Evolutionary conservation across 2,329 filamentous ascomycete genomes (phyloP).

Genomic region (Ustilaginoidea virens): DNA sequence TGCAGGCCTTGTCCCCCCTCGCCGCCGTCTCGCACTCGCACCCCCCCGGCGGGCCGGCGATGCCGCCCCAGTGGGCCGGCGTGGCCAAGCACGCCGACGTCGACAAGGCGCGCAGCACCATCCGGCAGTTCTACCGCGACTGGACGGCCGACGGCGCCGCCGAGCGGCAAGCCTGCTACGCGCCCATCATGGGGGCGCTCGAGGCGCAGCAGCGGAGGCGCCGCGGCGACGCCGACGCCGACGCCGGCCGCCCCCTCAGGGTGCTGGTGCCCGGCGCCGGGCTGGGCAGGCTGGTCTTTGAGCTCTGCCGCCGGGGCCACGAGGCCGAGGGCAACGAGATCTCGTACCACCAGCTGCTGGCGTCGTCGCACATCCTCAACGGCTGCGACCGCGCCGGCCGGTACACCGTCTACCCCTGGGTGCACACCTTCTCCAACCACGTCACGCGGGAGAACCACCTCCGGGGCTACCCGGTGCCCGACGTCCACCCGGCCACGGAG

Average conservation of each 20-base stretch:
- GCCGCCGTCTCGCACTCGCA: slow-evolving; percentile 15
- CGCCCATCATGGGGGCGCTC: slow-evolving; percentile 54
- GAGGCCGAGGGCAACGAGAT: slow-evolving; percentile 83
- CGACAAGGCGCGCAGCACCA: slow-evolving; percentile 82
- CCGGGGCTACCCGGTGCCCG: slow-evolving; percentile 57
- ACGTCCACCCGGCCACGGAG: slow-evolving; percentile 53
- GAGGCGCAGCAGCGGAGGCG: slow-evolving; percentile 26
- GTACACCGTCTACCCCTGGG: slow-evolving; percentile 72
- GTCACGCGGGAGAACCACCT: slow-evolving; percentile 59
- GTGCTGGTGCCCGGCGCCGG: slow-evolving; percentile 85
- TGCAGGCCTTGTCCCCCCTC: slow-evolving; percentile 49
- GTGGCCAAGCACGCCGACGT: slow-evolving; percentile 59
- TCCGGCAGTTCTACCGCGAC: slow-evolving; percentile 88
- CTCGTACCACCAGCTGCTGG: slow-evolving; percentile 90
- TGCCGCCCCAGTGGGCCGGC: slow-evolving; percentile 52
- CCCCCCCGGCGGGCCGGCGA: slow-evolving; percentile 25
- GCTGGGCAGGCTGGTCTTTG: slow-evolving; percentile 76
- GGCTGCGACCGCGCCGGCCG: slow-evolving; percentile 41
- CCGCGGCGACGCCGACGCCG: too few species aligned
- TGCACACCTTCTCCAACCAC: slow-evolving; percentile 80
- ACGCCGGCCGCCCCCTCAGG: slow-evolving; percentile 29
- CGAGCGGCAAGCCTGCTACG: slow-evolving; percentile 67
- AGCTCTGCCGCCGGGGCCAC: slow-evolving; percentile 61
- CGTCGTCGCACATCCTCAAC: slow-evolving; percentile 64
- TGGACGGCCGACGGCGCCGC: slow-evolving; percentile 66